Percentiles rank a stretch among this genome's conserved stretches.
phyloP scores from a whole-genome alignment of 371 early-diverging fungal species.

The Mortierella sp. region DNA sequence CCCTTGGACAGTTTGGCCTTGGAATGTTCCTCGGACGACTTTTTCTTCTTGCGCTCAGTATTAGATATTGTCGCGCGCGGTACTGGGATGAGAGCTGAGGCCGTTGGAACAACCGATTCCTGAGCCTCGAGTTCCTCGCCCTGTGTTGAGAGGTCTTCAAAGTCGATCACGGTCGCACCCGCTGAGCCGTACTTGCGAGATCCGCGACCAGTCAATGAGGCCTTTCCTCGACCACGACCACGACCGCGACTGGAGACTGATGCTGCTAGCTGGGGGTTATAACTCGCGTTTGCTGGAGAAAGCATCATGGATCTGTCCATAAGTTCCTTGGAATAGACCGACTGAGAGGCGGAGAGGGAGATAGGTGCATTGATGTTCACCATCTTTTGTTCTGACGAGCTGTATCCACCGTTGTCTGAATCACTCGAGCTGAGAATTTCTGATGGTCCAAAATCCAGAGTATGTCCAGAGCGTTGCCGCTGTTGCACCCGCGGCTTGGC shows the following conservation, averaged over 20 bases:
- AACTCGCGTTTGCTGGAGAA: conserved; percentile 12
- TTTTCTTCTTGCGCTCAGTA: conserved; percentile 7
- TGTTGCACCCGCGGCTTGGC: conserved; percentile 5
- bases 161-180: conserved; percentile 35
- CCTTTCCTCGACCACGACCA: conserved; percentile 33
- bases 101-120: neutral
- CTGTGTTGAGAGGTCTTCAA: conserved; percentile 15
- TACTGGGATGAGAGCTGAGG: neutral
- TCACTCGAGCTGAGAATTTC: conserved; percentile 15
- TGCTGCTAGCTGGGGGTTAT: neutral
- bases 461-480: neutral
- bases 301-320: conserved; percentile 36
- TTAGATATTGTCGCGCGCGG: neutral
- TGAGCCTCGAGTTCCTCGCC: neutral
- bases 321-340: conserved; percentile 45
- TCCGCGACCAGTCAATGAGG: conserved; percentile 28
- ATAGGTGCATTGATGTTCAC: conserved; percentile 28
- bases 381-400: neutral
- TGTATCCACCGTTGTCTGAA: neutral
- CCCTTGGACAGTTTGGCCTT: conserved; percentile 13
- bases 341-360: conserved; percentile 38
- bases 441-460: neutral
- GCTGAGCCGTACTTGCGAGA: conserved; percentile 24
- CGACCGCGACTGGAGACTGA: conserved; percentile 25
- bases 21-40: neutral